phyloP scores from a whole-genome alignment of 2,329 filamentous ascomycete genomes.

The Colletotrichum sp. region DNA sequence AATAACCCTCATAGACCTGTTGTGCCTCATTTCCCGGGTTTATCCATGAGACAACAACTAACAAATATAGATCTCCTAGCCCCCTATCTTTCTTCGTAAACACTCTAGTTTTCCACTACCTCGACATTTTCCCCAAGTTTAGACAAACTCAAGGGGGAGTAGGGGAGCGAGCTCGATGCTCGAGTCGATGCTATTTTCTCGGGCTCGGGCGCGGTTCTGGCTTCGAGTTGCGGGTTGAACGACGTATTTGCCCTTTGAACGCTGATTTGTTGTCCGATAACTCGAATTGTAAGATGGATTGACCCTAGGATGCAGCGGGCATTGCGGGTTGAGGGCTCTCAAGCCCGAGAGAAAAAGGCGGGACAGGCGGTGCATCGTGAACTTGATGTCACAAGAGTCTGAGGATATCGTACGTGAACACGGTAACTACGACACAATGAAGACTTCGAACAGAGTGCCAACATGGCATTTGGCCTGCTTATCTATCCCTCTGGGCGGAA shows the following conservation, averaged over 20 bases:
- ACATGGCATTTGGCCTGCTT: neutral
- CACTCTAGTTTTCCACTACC: neutral
- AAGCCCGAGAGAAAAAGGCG: neutral
- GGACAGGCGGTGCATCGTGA: neutral
- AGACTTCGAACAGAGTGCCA: neutral
- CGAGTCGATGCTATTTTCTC: neutral
- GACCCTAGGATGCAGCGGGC: neutral
- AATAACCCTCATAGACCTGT: no score
- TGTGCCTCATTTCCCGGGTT: no score
- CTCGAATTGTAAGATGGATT: neutral
- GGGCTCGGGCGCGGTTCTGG: neutral
- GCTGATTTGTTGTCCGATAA: rapidly evolving
- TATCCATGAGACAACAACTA: no score
- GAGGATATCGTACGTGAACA: neutral
- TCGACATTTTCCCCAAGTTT: rapidly evolving
- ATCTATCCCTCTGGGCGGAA: neutral
- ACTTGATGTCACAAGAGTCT: no score
- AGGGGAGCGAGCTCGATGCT: neutral
- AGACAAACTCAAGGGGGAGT: neutral
- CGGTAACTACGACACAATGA: no score
- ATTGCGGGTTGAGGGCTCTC: neutral
- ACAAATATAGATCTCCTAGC: neutral
- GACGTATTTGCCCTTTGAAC: neutral
- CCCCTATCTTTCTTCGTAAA: no score
- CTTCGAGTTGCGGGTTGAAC: neutral